Evolutionary conservation across 2,329 filamentous ascomycete genomes (phyloP).

Genomic region (Fusarium sp.): DNA sequence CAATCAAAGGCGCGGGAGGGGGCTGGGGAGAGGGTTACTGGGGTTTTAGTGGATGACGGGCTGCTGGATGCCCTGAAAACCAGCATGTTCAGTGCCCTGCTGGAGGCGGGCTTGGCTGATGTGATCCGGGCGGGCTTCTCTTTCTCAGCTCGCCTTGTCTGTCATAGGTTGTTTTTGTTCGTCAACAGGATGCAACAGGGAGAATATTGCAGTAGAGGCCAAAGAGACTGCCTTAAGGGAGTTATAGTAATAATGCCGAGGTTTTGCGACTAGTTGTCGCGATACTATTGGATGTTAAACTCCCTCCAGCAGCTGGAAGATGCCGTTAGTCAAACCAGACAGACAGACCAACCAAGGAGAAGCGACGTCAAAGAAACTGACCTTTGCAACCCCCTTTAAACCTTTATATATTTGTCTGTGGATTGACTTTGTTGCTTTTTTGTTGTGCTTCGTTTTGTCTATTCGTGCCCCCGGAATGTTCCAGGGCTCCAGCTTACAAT

Average conservation of each 20-base stretch:
- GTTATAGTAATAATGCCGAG: constrained; percentile 1
- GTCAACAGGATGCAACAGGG: not conserved
- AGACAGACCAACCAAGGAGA: constrained; percentile 4
- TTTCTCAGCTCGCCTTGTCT: constrained; percentile 22
- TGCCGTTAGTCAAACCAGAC: not conserved
- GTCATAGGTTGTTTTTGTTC: constrained; percentile 5
- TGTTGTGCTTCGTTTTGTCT: constrained; percentile 2
- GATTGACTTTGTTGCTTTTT: constrained; percentile 22
- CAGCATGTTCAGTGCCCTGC: constrained; percentile 37
- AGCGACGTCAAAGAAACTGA: not conserved
- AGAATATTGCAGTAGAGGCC: not conserved
- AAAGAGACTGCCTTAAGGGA: not conserved
- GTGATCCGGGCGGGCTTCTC: constrained; percentile 1
- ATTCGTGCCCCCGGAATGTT: constrained; percentile 19
- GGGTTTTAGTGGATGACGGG: constrained; percentile 27
- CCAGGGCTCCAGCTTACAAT: constrained; percentile 18
- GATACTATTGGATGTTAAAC: constrained; percentile 9
- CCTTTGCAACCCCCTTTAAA: constrained; percentile 10
- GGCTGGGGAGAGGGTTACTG: constrained; percentile 16
- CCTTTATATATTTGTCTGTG: constrained; percentile 7
- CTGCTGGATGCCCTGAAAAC: constrained; percentile 38
- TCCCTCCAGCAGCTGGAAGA: not conserved
- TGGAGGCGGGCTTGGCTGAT: not conserved
- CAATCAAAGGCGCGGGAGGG: constrained; percentile 31
- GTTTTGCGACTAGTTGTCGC: constrained; percentile 23